Base-by-base conservation (phyloP, 140 eudicot genomes). In the Erigeron philadelphicus region DNA sequence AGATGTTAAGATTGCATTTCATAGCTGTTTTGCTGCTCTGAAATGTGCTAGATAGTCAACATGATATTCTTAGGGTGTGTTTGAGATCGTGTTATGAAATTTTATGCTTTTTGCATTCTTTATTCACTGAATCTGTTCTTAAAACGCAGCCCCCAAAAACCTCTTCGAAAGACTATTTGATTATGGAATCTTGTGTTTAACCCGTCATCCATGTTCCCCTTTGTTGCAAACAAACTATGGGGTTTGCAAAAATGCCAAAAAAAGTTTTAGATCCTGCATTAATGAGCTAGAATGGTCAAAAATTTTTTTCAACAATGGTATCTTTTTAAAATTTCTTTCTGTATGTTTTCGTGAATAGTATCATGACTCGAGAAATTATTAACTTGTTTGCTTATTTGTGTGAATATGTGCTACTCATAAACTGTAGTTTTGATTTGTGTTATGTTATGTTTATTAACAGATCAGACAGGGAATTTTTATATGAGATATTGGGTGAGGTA, bases 381-480 rank as follows among this genome's bases (percentile, higher is more conserved):
- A 25, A 31, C 38, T 56, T 56, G 55, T 69, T 55, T 69, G 8
- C 25, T 43, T 42, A 42, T 18, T 12, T 21, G 55, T 70, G 0
- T 35, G 57, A 40, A 40, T 10, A 2, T 31, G 38, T 2, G 38
- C 38, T 31, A 31, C 7, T 53, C 31, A 15, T 61, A 2, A 18
- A 19, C 7, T 56, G 8, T 41, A 5, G 44, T 2, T n/a, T n/a
- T 7, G 23, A 31, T 31, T 31, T 31, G 38, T 0, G 38, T 31
- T 31, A 31, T 65, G 41, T 42, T 49, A 23, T 81, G 16, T 16
- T 61, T 53, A 18, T 64, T 16, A 61, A 40, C 89, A 91, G 98
- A 77, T 86, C 98, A 35, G 98, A 93, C 8, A 80, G 86, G 72
- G 90, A 86, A 57, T 93, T 93, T 71, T 81, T 93, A 75, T 93